These are phyloP conservation scores for Hyphodiscus sp. DNA, from an alignment of 2,329 filamentous ascomycete species.

Conservation along the genomic window DNA sequence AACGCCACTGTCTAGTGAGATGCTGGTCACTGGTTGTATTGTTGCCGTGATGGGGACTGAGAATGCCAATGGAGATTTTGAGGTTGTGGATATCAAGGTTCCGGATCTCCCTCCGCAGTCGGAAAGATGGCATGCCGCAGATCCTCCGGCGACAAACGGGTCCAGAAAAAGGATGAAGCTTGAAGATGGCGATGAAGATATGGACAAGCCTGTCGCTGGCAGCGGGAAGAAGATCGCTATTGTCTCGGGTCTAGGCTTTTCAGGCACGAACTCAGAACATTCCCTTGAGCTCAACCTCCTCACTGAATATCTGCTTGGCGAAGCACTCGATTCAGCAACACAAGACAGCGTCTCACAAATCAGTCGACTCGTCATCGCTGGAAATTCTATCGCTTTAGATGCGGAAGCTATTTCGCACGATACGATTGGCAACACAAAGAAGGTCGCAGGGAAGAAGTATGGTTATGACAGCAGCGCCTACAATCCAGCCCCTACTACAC, in stretches of 20 bases:
- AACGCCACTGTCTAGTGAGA: slow-evolving; percentile 55
- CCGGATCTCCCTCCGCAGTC: slow-evolving; percentile 82
- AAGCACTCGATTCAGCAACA: slow-evolving; percentile 55
- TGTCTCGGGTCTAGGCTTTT: slow-evolving; percentile 82
- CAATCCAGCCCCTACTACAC: slow-evolving; percentile 76
- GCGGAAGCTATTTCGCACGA: slow-evolving; percentile 24
- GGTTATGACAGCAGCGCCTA: slow-evolving; percentile 88
- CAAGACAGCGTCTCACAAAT: slow-evolving; percentile 61
- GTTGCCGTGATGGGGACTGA: slow-evolving; percentile 93
- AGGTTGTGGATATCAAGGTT: slow-evolving; percentile 83
- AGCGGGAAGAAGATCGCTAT: slow-evolving; percentile 63
- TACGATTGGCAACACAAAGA: slow-evolving; percentile 28
- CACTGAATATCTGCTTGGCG: slow-evolving; percentile 81
- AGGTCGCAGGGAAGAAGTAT: slow-evolving; percentile 65
- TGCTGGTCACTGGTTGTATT: slow-evolving; percentile 88
- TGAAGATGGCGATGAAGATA: slow-evolving; percentile 54
- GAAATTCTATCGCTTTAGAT: slow-evolving; percentile 63
- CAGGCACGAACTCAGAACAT: slow-evolving; percentile 64
- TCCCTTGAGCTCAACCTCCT: slow-evolving; percentile 71
- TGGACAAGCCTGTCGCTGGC: slow-evolving; percentile 32
- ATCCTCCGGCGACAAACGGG: slow-evolving; percentile 33
- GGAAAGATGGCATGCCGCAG: slow-evolving; percentile 66
- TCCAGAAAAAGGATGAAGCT: slow-evolving; percentile 36
- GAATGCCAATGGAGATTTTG: slow-evolving; percentile 84
- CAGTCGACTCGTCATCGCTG: slow-evolving; percentile 81